Percentiles rank a stretch among this genome's conserved stretches.
These are phyloP conservation scores for Plasmodium coatneyi DNA, from an alignment of 169 alveolate genomes.

Conservation along the genomic window DNA sequence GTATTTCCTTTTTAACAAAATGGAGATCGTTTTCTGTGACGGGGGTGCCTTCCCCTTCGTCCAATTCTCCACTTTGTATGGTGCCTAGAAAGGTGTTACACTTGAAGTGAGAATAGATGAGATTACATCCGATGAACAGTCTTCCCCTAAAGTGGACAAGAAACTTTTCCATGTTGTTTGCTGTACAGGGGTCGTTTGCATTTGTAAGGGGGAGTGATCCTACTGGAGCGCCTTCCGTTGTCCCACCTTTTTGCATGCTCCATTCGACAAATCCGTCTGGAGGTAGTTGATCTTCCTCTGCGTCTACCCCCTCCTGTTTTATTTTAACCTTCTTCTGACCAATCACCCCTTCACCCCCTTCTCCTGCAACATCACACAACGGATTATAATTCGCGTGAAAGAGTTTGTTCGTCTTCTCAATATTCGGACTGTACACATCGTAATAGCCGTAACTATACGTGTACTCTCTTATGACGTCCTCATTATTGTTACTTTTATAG, in stretches of 20 bases:
- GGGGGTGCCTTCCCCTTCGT: background rate
- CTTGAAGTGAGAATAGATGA: constrained; percentile 47
- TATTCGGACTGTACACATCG: constrained; percentile 32
- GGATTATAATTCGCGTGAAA: constrained; percentile 33
- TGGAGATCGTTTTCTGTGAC: background rate
- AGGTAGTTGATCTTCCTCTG: background rate
- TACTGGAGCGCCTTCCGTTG: constrained; percentile 2
- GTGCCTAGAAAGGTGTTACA: constrained; percentile 32
- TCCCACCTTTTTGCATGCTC: background rate
- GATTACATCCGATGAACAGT: constrained; percentile 47
- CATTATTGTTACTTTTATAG: constrained; percentile 30
- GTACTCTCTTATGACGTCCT: constrained; percentile 48
- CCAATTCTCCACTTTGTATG: background rate
- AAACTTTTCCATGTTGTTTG: constrained; percentile 19
- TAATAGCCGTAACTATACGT: constrained; percentile 52
- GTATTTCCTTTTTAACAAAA: constrained; percentile 44
- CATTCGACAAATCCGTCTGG: background rate
- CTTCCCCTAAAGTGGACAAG: constrained; percentile 67
- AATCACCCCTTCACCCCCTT: background rate
- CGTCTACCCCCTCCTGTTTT: constrained; percentile 11
- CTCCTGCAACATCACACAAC: background rate
- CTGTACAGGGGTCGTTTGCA: background rate
- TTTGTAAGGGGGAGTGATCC: background rate
- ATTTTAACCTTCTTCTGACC: background rate
- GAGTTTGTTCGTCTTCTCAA: constrained; percentile 24